Evolutionary conservation across 176 grass and related monocot species (phyloP).

Genomic region (Triticum aestivum): DNA sequence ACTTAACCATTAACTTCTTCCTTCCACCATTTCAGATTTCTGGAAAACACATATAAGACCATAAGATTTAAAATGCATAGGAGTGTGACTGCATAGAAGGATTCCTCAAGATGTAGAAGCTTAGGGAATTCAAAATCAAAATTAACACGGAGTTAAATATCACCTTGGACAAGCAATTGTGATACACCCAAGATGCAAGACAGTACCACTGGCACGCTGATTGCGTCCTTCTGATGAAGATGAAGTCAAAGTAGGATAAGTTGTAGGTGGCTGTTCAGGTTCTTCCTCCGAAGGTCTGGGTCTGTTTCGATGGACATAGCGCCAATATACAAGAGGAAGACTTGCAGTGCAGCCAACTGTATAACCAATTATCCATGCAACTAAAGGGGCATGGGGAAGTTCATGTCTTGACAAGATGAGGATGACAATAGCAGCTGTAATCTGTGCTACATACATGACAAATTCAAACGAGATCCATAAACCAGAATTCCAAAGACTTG

Average conservation of each 20-base stretch:
- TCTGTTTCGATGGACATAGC: constrained; percentile 79
- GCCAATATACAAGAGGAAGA: constrained; percentile 92
- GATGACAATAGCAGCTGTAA: constrained; percentile 73
- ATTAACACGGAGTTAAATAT: constrained; percentile 6
- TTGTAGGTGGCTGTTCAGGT: constrained; percentile 37
- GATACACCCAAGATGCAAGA: constrained; percentile 39
- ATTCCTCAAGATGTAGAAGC: not conserved
- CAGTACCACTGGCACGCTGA: constrained; percentile 28
- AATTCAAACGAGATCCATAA: constrained; percentile 90
- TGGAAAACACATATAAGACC: not conserved
- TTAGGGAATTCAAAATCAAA: constrained; percentile 21
- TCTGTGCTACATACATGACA: constrained; percentile 69
- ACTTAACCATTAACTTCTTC: not conserved
- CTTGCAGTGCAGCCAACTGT: constrained; percentile 75
- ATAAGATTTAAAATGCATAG: constrained; percentile 20
- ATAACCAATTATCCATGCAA: constrained; percentile 90
- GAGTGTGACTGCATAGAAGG: not conserved
- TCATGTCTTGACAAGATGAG: constrained; percentile 76
- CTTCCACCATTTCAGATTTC: constrained; percentile 3
- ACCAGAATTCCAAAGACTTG: constrained; percentile 86
- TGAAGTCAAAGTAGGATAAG: constrained; percentile 56
- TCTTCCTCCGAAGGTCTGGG: constrained; percentile 60
- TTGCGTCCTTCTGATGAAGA: constrained; percentile 41
- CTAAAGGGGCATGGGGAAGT: constrained; percentile 70
- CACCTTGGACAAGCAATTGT: constrained; percentile 54